Evolutionary conservation across 371 early-diverging fungal genomes (phyloP).

Genomic region (Capniomyces stellatus): DNA sequence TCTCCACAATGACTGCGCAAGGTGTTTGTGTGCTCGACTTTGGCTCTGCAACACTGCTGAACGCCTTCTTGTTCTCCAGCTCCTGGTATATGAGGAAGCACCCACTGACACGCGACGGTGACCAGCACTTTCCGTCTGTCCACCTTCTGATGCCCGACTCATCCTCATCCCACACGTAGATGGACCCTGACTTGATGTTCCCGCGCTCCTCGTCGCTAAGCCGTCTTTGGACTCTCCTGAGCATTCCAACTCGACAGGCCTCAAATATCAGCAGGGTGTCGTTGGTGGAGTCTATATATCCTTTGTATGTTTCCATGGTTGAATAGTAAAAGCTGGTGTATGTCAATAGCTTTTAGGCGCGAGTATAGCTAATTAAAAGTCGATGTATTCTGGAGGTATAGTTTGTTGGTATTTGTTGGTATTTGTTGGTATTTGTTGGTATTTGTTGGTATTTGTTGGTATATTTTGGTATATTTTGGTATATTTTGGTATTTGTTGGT

Average conservation of each 20-base stretch:
- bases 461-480: no score
- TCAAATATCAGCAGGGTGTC: slow-evolving; percentile 73
- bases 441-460: no score
- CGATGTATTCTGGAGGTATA: no score
- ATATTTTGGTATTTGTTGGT: no score
- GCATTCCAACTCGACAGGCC: slow-evolving; percentile 50
- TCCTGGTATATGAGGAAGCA: slow-evolving; percentile 63
- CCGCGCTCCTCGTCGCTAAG: slow-evolving; percentile 56
- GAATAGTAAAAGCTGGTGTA: background rate
- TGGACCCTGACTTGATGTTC: slow-evolving; percentile 61
- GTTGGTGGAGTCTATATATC: slow-evolving; percentile 51
- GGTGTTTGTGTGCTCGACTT: slow-evolving; percentile 6
- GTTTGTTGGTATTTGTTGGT: no score
- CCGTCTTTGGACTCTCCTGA: slow-evolving; percentile 50
- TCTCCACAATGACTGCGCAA: no score
- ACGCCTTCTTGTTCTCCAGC: slow-evolving; percentile 30
- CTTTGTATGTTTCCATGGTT: slow-evolving; percentile 59
- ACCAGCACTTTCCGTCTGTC: slow-evolving; percentile 78
- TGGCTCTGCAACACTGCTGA: background rate
- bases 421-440: no score
- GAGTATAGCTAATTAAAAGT: no score
- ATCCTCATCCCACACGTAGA: slow-evolving; percentile 72
- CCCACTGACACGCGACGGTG: slow-evolving; percentile 61
- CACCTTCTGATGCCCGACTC: slow-evolving; percentile 75
- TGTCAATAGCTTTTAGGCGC: background rate